A percentile compares a stretch with the other conserved stretches of the same genome.
These are phyloP conservation scores for Penicillium sp. DNA, from an alignment of 2,329 filamentous ascomycete species.

Conservation along the genomic window DNA sequence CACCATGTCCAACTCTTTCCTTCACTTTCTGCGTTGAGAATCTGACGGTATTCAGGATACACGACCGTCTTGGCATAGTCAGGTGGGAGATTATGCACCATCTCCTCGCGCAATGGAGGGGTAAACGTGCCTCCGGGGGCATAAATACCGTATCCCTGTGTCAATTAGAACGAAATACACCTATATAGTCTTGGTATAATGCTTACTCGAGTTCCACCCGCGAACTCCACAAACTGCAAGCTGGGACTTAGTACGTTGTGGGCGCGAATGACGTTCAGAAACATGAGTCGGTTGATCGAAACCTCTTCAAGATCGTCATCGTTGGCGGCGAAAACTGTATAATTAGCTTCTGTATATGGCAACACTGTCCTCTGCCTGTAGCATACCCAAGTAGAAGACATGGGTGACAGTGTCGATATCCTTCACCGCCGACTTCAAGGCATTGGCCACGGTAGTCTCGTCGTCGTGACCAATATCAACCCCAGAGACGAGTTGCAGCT, in stretches of 20 bases:
- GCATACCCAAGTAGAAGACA: slow-evolving; percentile 37
- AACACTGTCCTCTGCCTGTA: too few species aligned
- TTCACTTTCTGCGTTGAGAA: slow-evolving; percentile 20
- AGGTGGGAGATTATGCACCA: slow-evolving; percentile 24
- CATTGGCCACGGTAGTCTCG: slow-evolving; percentile 21
- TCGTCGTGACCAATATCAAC: slow-evolving; percentile 29
- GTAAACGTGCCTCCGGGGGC: slow-evolving; percentile 24
- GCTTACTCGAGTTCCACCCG: slow-evolving; percentile 26
- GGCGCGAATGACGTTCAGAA: slow-evolving; percentile 35
- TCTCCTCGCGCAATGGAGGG: slow-evolving; percentile 27
- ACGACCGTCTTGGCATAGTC: slow-evolving; percentile 29
- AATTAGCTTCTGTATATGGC: too few species aligned
- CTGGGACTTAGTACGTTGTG: slow-evolving; percentile 24
- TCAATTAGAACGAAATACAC: neutral
- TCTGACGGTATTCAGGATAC: slow-evolving; percentile 23
- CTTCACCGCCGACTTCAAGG: too few species aligned
- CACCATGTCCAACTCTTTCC: slow-evolving; percentile 31
- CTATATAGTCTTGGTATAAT: neutral
- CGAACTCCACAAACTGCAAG: slow-evolving; percentile 30
- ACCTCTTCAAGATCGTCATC: slow-evolving; percentile 23
- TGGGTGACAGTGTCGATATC: slow-evolving; percentile 37
- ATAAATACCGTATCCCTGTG: slow-evolving; percentile 24
- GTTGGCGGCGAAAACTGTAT: slow-evolving; percentile 9
- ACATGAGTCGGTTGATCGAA: slow-evolving; percentile 30
- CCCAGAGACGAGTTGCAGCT: neutral